Evolutionary conservation across 176 grass and related monocot genomes (phyloP).

Genomic region (Triticum turgidum): DNA sequence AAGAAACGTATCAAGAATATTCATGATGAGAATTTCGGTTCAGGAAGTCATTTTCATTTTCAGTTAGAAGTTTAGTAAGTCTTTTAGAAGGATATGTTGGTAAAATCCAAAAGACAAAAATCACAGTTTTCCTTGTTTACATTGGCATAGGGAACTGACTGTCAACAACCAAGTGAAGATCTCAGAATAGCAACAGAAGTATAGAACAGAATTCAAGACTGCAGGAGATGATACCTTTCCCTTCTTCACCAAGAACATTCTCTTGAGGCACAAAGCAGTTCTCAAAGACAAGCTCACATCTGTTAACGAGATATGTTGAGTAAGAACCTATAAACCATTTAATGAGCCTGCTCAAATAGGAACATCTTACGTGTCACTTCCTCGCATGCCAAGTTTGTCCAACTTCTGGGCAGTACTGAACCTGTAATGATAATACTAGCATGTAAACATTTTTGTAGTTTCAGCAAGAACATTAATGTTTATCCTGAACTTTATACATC

Average conservation of each 20-base stretch:
- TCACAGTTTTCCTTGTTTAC: neutral
- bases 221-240: conserved; percentile 61
- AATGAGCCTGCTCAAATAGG: neutral
- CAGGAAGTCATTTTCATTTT: neutral
- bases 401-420: conserved; percentile 96
- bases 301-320: conserved; percentile 36
- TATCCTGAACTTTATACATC: neutral
- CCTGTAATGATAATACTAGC: conserved; percentile 38
- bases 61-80: neutral
- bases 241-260: conserved; percentile 84
- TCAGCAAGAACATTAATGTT: neutral
- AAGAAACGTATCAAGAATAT: conserved; percentile 12
- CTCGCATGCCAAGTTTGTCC: conserved; percentile 98
- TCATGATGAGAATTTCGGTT: neutral
- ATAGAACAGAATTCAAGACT: conserved; percentile 17
- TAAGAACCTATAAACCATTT: neutral
- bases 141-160: neutral
- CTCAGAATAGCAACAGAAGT: neutral
- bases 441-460: neutral
- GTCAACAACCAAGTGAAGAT: conserved; percentile 8
- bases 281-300: conserved; percentile 98
- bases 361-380: conserved; percentile 87
- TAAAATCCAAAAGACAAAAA: neutral
- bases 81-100: neutral
- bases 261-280: conserved; percentile 96